Evolutionary conservation across 148 eudicot genomes (phyloP).

Genomic region (Mesembryanthemum crystallinum): DNA sequence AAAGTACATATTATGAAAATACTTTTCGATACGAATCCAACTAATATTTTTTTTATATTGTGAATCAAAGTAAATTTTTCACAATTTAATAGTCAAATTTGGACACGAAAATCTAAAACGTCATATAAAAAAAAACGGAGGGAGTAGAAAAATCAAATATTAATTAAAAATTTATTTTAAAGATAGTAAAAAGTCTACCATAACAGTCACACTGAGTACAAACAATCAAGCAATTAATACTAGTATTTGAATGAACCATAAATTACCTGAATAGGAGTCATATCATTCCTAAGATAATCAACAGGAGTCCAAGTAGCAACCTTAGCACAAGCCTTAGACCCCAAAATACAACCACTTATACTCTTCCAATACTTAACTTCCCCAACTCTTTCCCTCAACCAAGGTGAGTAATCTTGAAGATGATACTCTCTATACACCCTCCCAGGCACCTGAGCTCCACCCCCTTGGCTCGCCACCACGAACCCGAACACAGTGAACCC

Average conservation of each 20-base stretch:
- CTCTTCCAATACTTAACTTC: conserved; percentile 55
- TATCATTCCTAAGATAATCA: conserved; percentile 62
- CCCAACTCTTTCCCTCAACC: conserved; percentile 61
- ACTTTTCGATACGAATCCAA: too few relatives aligned
- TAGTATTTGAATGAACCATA: neutral
- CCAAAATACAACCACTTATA: conserved; percentile 60
- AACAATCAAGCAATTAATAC: neutral
- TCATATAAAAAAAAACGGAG: too few relatives aligned
- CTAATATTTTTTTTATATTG: too few relatives aligned
- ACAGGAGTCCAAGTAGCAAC: conserved; percentile 68
- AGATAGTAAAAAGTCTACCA: too few relatives aligned
- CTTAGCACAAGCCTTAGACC: conserved; percentile 74
- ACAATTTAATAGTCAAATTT: too few relatives aligned
- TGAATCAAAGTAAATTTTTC: too few relatives aligned
- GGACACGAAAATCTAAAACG: too few relatives aligned
- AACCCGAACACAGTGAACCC: conserved; percentile 79
- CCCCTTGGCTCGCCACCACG: conserved; percentile 67
- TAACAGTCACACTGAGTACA: too few relatives aligned
- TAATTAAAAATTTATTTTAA: too few relatives aligned
- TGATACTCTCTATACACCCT: conserved; percentile 67
- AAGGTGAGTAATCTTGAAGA: conserved; percentile 50
- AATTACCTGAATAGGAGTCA: conserved; percentile 85
- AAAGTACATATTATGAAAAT: too few relatives aligned
- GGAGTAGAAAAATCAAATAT: too few relatives aligned
- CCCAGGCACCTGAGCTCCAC: conserved; percentile 54